Conservation (phyloP, 2,329 filamentous ascomycete genomes). For the Fusarium newnesense region DNA sequence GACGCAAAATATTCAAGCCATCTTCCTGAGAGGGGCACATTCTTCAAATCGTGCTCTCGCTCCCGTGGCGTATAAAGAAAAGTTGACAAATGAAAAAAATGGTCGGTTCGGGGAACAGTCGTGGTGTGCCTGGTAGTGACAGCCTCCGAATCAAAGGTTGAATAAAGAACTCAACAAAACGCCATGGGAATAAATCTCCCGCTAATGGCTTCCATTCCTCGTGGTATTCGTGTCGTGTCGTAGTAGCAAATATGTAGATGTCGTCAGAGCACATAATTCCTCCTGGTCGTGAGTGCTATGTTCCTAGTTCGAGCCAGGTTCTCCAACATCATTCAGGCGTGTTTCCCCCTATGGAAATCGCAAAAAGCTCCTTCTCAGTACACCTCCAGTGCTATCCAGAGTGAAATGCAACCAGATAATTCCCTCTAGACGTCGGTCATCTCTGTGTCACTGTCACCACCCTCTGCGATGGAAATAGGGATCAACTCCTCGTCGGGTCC, state of each 20-base stretch:
- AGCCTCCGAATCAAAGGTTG: constrained; percentile 23
- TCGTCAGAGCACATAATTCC: constrained; percentile 32
- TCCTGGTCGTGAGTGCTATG: constrained; percentile 5
- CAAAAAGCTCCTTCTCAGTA: constrained; percentile 31
- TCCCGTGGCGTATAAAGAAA: constrained; percentile 24
- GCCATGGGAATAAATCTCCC: constrained; percentile 32
- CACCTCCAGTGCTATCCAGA: constrained; percentile 48
- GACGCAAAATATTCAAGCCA: constrained; percentile 40
- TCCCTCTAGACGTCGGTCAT: constrained; percentile 67
- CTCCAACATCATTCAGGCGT: constrained; percentile 27
- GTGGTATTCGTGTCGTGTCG: constrained; percentile 45
- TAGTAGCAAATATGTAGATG: constrained; percentile 36
- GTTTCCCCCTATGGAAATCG: constrained; percentile 38
- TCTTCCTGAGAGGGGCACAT: constrained; percentile 14
- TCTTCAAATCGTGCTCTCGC: background rate
- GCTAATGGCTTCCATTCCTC: constrained; percentile 41
- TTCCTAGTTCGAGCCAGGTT: background rate
- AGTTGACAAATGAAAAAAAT: constrained; percentile 19
- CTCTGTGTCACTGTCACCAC: constrained; percentile 61
- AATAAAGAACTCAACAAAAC: constrained; percentile 39
- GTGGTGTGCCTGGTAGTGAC: constrained; percentile 22
- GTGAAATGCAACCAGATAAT: constrained; percentile 40
- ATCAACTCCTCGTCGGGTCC: constrained; percentile 75
- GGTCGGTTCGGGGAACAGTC: constrained; percentile 19
- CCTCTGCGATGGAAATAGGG: constrained; percentile 48